Percentiles rank a stretch among this genome's conserved stretches.
Conservation (phyloP, 176 grass and related monocot genomes). For the Avena sativa region DNA sequence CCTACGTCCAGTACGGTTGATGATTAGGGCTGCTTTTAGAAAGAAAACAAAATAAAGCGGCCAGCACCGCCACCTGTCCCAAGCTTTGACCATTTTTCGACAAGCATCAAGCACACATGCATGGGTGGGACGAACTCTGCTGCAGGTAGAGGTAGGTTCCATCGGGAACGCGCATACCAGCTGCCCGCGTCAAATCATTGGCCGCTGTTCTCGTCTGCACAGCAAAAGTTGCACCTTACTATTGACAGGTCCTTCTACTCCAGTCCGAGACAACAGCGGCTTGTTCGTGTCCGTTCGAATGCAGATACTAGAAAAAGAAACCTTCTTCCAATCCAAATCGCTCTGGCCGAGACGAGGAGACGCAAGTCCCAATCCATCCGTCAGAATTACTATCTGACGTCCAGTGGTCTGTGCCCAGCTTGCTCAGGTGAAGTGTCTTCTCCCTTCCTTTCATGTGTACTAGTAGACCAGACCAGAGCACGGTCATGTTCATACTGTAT, state of each 20-base stretch:
- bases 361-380: conserved; percentile 46
- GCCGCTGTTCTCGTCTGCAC: conserved; percentile 40
- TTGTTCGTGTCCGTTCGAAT: conserved; percentile 6
- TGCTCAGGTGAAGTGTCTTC: conserved; percentile 29
- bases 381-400: conserved; percentile 15
- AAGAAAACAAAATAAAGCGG: not conserved
- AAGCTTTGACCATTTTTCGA: not conserved
- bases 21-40: no score
- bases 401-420: conserved; percentile 33
- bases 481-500: not conserved
- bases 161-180: conserved; percentile 18
- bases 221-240: conserved; percentile 25
- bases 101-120: not conserved
- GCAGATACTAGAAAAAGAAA: conserved; percentile 26
- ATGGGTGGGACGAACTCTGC: not conserved
- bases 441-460: conserved; percentile 54
- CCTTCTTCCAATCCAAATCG: conserved; percentile 13
- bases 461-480: not conserved
- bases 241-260: not conserved
- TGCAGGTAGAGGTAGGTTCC: not conserved
- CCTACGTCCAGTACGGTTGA: no score
- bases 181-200: conserved; percentile 42
- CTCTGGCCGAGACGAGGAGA: conserved; percentile 36
- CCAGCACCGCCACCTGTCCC: no score
- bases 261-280: conserved; percentile 5